Evolutionary conservation across 768 basidiomycete genomes (phyloP).

Genomic region (Sarcodon aspratus): DNA sequence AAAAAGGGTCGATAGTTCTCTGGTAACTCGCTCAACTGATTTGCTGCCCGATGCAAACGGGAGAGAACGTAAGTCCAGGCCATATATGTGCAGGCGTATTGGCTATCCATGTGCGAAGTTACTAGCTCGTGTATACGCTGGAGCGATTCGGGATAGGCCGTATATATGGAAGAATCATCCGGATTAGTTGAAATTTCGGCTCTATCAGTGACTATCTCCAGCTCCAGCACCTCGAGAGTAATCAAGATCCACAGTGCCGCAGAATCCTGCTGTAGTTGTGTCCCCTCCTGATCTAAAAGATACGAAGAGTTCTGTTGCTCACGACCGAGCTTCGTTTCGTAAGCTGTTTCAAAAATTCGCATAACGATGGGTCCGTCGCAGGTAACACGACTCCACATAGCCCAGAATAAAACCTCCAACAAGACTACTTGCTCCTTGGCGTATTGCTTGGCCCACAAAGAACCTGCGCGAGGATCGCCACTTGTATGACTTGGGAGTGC

Average conservation of each 20-base stretch:
- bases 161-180: conserved; percentile 38
- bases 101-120: conserved; percentile 43
- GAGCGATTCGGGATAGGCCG: conserved; percentile 50
- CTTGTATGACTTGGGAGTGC: conserved; percentile 31
- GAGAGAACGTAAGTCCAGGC: conserved; percentile 82
- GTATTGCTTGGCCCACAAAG: conserved; percentile 67
- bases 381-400: conserved; percentile 67
- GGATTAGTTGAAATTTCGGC: conserved; percentile 45
- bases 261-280: conserved; percentile 52
- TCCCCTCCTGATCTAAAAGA: conserved; percentile 66
- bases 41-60: conserved; percentile 36
- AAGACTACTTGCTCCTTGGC: conserved; percentile 68
- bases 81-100: conserved; percentile 61
- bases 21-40: conserved; percentile 39
- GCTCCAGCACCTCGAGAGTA: conserved; percentile 67
- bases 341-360: conserved; percentile 53
- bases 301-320: conserved; percentile 50
- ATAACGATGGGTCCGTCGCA: conserved; percentile 55
- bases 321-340: conserved; percentile 52
- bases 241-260: conserved; percentile 72
- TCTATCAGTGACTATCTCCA: conserved; percentile 55
- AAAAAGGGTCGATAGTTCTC: conserved; percentile 44
- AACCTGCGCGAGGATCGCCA: conserved; percentile 45
- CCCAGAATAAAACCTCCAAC: conserved; percentile 83
- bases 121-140: conserved; percentile 60